Conservation (phyloP, 352 stramenopile species). For the Globisporangium carolinianum region DNA sequence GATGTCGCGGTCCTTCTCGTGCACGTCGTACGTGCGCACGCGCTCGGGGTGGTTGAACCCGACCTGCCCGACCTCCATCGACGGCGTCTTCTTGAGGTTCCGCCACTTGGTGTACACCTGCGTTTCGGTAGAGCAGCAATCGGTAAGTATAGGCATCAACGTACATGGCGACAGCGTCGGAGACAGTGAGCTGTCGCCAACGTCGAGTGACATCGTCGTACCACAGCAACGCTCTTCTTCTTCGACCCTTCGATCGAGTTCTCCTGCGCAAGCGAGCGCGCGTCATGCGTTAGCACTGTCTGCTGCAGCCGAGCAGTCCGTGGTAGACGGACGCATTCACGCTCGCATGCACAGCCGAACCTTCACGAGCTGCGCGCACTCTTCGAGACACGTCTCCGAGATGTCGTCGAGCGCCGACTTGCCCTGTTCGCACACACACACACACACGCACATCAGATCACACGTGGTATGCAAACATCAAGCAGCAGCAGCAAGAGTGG, state of each 20-base stretch:
- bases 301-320: background rate
- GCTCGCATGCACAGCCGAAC: slow-evolving; percentile 16
- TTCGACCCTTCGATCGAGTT: slow-evolving; percentile 95
- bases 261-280: slow-evolving; percentile 29
- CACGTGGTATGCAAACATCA: background rate
- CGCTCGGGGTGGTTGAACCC: slow-evolving; percentile 69
- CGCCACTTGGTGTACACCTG: slow-evolving; percentile 91
- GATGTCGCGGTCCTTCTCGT: slow-evolving; percentile 83
- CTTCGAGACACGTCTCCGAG: slow-evolving; percentile 73
- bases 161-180: too few species aligned
- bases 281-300: background rate
- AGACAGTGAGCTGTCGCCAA: too few species aligned
- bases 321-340: too few species aligned
- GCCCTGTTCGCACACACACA: slow-evolving; percentile 23
- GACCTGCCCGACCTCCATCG: slow-evolving; percentile 91
- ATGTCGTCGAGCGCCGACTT: slow-evolving; percentile 74
- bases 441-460: background rate
- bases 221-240: slow-evolving; percentile 83
- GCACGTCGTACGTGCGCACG: slow-evolving; percentile 33
- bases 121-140: background rate
- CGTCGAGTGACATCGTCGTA: slow-evolving; percentile 10
- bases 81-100: slow-evolving; percentile 88
- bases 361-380: slow-evolving; percentile 91
- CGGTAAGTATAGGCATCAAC: too few species aligned
- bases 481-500: background rate